phyloP scores from a whole-genome alignment of 768 basidiomycete genomes.

The Psilocybe azurescens region DNA sequence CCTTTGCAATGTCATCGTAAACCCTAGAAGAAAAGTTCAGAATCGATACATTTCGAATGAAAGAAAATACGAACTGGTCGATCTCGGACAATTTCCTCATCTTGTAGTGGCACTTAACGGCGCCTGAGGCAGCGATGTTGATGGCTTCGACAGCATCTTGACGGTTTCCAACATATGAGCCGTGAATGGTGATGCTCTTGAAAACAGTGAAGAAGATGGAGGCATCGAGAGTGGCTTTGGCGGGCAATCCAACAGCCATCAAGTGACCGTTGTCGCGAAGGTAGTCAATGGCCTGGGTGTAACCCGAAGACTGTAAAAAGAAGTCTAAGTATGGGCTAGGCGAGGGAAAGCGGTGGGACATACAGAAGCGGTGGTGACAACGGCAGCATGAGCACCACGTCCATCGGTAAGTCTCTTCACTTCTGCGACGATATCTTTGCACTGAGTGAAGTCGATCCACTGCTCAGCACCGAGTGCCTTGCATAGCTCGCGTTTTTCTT shows the following conservation, averaged over 20 bases:
- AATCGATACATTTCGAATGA: background rate
- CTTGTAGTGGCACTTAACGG: slow-evolving; percentile 65
- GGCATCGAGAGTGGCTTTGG: slow-evolving; percentile 52
- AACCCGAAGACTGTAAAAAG: slow-evolving; percentile 38
- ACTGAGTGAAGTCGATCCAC: slow-evolving; percentile 80
- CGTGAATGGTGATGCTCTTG: slow-evolving; percentile 58
- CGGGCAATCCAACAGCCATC: slow-evolving; percentile 82
- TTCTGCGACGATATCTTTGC: slow-evolving; percentile 66
- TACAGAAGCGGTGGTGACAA: slow-evolving; percentile 64
- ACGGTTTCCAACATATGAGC: slow-evolving; percentile 70
- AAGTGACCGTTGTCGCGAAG: slow-evolving; percentile 73
- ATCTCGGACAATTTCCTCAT: slow-evolving; percentile 56
- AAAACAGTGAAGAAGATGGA: slow-evolving; percentile 28
- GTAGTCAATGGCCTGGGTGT: slow-evolving; percentile 72
- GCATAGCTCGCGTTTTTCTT: slow-evolving; percentile 69
- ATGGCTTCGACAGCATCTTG: slow-evolving; percentile 87
- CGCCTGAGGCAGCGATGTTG: slow-evolving; percentile 72
- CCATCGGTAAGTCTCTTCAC: slow-evolving; percentile 70
- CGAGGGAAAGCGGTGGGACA: slow-evolving; percentile 10
- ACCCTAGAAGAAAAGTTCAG: slow-evolving; percentile 29
- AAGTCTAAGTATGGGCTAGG: background rate
- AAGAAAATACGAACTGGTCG: slow-evolving; percentile 41
- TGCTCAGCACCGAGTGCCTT: slow-evolving; percentile 70
- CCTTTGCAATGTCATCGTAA: slow-evolving; percentile 45
- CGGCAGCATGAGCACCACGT: slow-evolving; percentile 71